Evolutionary conservation across 345 rosid genomes (phyloP).

Genomic region (Linum trigynum): DNA sequence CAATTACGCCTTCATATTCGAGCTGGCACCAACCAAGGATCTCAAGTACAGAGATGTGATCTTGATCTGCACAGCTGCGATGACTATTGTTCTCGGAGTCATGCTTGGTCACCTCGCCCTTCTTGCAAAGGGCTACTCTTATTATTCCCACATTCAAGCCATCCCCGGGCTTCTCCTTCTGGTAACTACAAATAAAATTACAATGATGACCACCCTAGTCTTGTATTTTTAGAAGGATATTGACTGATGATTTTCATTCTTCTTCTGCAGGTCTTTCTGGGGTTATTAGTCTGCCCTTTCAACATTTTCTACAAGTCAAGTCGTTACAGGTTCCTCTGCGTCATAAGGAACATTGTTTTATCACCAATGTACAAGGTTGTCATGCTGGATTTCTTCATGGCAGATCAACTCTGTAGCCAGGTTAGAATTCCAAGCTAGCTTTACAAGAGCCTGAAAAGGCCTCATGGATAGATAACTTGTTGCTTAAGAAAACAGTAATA

Average conservation of each 20-base stretch:
- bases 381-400: constrained; percentile 99
- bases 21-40: constrained; percentile 66
- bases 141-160: constrained; percentile 61
- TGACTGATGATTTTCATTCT: background rate
- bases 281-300: constrained; percentile 66
- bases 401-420: constrained; percentile 98
- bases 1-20: constrained; percentile 88
- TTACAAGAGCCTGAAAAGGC: background rate
- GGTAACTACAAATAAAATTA: constrained; percentile 33
- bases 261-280: constrained; percentile 41
- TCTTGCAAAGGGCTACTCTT: constrained; percentile 62
- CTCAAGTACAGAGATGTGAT: constrained; percentile 86
- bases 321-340: constrained; percentile 59
- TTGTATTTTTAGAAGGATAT: background rate
- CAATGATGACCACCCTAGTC: background rate
- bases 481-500: background rate
- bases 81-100: constrained; percentile 71
- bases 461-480: constrained; percentile 3
- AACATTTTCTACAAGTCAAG: constrained; percentile 67
- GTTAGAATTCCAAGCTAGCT: constrained; percentile 18
- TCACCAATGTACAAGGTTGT: constrained; percentile 95
- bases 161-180: constrained; percentile 71
- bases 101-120: constrained; percentile 75
- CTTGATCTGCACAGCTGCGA: constrained; percentile 66
- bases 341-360: constrained; percentile 60